Evolutionary conservation across 768 basidiomycete species (phyloP).

Genomic region (Lactarius trivialis): DNA sequence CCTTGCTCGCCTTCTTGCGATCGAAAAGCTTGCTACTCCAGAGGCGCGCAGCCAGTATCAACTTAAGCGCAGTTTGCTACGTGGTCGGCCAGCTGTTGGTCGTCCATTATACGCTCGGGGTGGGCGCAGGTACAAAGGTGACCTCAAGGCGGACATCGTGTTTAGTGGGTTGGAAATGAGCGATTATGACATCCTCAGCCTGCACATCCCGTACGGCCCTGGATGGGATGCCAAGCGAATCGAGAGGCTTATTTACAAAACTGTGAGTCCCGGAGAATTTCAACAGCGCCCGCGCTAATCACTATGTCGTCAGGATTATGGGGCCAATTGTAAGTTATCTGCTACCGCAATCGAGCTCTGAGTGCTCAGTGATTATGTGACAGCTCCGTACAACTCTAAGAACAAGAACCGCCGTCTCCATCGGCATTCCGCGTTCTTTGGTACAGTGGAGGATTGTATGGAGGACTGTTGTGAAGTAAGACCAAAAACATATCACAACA

Average conservation of each 20-base stretch:
- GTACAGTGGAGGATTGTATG: slow-evolving; percentile 47
- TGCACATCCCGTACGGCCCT: slow-evolving; percentile 58
- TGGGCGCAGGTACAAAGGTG: slow-evolving; percentile 42
- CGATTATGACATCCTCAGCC: slow-evolving; percentile 47
- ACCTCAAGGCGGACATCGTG: slow-evolving; percentile 42
- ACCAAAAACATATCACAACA: background rate
- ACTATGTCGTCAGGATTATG: slow-evolving; percentile 40
- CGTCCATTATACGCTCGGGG: slow-evolving; percentile 9
- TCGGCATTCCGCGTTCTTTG: slow-evolving; percentile 60
- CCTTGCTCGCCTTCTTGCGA: slow-evolving; percentile 53
- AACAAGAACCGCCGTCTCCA: slow-evolving; percentile 54
- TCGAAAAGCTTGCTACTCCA: slow-evolving; percentile 48
- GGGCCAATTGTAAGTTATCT: slow-evolving; percentile 43
- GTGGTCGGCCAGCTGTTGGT: slow-evolving; percentile 39
- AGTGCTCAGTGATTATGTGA: background rate
- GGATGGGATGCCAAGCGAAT: slow-evolving; percentile 52
- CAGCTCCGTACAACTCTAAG: slow-evolving; percentile 57
- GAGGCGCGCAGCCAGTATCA: slow-evolving; percentile 42
- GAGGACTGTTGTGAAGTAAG: slow-evolving; percentile 57
- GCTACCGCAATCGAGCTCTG: no score
- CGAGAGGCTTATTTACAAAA: slow-evolving; percentile 51
- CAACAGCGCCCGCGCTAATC: slow-evolving; percentile 11
- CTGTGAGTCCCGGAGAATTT: slow-evolving; percentile 33
- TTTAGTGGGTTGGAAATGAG: slow-evolving; percentile 46
- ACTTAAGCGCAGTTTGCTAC: slow-evolving; percentile 41